A percentile compares a stretch with the other conserved stretches of the same genome.
Conservation (phyloP, 1,139 yeast genomes). For the Hemisphaericaspora xylofermentans region DNA sequence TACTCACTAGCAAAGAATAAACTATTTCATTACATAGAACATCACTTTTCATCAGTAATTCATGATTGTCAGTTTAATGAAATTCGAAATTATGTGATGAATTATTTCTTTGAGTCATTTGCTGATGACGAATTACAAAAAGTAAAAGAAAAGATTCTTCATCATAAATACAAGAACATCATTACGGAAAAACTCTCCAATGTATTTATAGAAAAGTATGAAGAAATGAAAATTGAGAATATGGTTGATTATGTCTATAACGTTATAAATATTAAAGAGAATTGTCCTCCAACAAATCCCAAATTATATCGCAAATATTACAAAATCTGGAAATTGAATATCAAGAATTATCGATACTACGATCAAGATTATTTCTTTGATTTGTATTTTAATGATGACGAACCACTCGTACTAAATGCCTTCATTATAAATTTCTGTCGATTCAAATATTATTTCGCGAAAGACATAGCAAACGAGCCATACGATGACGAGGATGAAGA, state of each 20-base stretch:
- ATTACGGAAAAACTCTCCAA: constrained; percentile 17
- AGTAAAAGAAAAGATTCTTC: constrained; percentile 13
- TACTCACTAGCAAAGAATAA: constrained; percentile 10
- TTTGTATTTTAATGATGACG: constrained; percentile 11
- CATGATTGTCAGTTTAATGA: constrained; percentile 11
- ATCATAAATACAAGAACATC: constrained; percentile 11
- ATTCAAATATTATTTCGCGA: constrained; percentile 12
- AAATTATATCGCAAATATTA: constrained; percentile 13
- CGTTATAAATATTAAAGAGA: constrained; percentile 6
- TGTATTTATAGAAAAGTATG: constrained; percentile 20
- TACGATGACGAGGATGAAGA: constrained; percentile 14
- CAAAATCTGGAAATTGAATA: constrained; percentile 15
- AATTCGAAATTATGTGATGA: constrained; percentile 13
- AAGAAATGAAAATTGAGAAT: constrained; percentile 18
- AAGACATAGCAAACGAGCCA: constrained; percentile 9
- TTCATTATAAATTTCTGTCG: constrained; percentile 13
- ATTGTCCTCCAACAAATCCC: constrained; percentile 8
- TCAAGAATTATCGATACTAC: constrained; percentile 13
- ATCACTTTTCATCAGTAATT: constrained; percentile 11
- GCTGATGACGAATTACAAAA: constrained; percentile 12
- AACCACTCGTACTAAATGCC: constrained; percentile 9
- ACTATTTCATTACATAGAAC: constrained; percentile 12
- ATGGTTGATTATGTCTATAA: constrained; percentile 14
- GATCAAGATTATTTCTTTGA: constrained; percentile 17
- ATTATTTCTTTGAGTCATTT: constrained; percentile 17